Evolutionary conservation across 495 filamentous ascomycete species (phyloP).

Genomic region (Xylaria flabelliformis): DNA sequence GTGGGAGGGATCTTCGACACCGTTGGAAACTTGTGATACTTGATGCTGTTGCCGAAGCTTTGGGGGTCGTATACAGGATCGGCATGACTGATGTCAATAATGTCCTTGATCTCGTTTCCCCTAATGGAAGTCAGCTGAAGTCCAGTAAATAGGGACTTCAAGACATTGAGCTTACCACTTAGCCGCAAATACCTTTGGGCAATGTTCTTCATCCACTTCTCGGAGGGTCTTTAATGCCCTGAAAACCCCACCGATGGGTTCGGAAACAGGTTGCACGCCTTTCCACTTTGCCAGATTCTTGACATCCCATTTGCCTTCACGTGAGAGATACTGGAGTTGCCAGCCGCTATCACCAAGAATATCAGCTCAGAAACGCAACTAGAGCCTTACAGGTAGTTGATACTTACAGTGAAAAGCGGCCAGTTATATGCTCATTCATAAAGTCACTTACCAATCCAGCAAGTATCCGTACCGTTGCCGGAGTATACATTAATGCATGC

Average conservation of each 20-base stretch:
- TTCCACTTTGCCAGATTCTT: constrained; percentile 96
- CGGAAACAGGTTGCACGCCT: constrained; percentile 75
- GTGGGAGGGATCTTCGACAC: constrained; percentile 91
- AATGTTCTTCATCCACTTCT: constrained; percentile 84
- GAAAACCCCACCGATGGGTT: constrained; percentile 76
- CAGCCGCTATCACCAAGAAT: constrained; percentile 60
- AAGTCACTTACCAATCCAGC: constrained; percentile 85
- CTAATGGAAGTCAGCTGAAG: constrained; percentile 32
- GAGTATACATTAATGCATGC: constrained; percentile 84
- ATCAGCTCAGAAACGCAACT: constrained; percentile 12
- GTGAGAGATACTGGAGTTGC: constrained; percentile 86
- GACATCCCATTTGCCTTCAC: constrained; percentile 95
- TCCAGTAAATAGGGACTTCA: background rate
- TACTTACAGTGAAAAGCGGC: constrained; percentile 68
- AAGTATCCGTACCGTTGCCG: constrained; percentile 74
- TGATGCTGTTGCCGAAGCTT: constrained; percentile 77
- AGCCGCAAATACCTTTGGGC: constrained; percentile 72
- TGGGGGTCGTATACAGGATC: constrained; percentile 82
- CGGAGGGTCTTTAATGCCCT: constrained; percentile 87
- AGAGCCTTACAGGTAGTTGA: background rate
- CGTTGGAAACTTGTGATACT: constrained; percentile 87
- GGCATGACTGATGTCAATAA: constrained; percentile 89
- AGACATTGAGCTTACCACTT: constrained; percentile 57
- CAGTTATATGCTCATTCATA: constrained; percentile 73
- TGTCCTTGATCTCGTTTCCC: constrained; percentile 66